Conservation (phyloP, 2,329 filamentous ascomycete species). For the Trichophyton rubrum region DNA sequence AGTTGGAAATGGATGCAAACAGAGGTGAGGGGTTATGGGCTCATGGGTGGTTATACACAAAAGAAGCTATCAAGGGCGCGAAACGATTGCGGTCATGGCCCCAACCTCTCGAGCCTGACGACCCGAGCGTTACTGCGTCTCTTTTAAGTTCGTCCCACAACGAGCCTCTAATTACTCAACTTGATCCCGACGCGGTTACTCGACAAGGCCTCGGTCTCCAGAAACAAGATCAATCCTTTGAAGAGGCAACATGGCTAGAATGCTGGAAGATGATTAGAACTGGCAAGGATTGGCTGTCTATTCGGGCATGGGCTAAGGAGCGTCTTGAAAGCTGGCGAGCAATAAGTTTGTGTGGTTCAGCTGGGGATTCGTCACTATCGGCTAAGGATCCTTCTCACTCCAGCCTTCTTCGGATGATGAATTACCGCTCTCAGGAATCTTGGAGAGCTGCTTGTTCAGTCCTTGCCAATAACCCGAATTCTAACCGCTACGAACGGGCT, state of each 20-base stretch:
- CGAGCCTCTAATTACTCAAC: conserved; percentile 63
- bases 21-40: conserved; percentile 65
- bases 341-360: conserved; percentile 58
- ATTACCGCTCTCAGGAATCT: conserved; percentile 26
- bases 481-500: conserved; percentile 69
- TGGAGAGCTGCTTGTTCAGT: conserved; percentile 29
- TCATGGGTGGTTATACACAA: conserved; percentile 85
- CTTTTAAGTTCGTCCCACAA: conserved; percentile 47
- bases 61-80: conserved; percentile 74
- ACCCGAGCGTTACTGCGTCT: conserved; percentile 43
- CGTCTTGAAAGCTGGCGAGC: conserved; percentile 83
- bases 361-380: conserved; percentile 20
- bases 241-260: conserved; percentile 83
- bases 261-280: conserved; percentile 85
- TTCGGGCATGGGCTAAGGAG: conserved; percentile 76
- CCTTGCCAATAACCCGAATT: conserved; percentile 49
- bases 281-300: conserved; percentile 59
- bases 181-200: conserved; percentile 82
- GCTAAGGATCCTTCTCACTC: conserved; percentile 23
- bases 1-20: conserved; percentile 63
- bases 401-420: conserved; percentile 32
- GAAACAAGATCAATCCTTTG: conserved; percentile 73
- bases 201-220: conserved; percentile 67
- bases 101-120: conserved; percentile 51
- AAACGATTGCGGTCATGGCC: conserved; percentile 64